Evolutionary conservation across 495 filamentous ascomycete species (phyloP).

Genomic region (Talaromyces proteolyticus): DNA sequence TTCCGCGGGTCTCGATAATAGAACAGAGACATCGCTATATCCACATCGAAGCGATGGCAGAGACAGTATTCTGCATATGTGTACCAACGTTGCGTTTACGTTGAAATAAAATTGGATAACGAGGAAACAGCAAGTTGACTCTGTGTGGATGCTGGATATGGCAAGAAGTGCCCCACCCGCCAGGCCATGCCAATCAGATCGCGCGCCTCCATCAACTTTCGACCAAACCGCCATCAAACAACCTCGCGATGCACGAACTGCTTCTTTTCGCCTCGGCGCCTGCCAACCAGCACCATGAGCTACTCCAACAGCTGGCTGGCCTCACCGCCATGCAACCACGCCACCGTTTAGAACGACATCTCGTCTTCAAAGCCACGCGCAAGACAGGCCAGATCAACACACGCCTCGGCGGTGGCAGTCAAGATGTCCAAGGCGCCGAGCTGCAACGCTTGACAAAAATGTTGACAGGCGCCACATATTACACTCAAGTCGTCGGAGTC

Average conservation of each 20-base stretch:
- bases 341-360: constrained; percentile 51
- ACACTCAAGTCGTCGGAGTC: constrained; percentile 41
- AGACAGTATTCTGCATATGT: too few species aligned
- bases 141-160: too few species aligned
- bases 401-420: constrained; percentile 36
- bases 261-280: constrained; percentile 44
- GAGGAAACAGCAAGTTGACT: too few species aligned
- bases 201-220: too few species aligned
- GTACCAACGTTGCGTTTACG: too few species aligned
- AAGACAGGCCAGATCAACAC: constrained; percentile 29
- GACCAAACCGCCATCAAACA: background rate
- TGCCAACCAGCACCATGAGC: constrained; percentile 44
- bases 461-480: constrained; percentile 46
- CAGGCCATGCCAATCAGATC: too few species aligned
- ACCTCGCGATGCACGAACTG: constrained; percentile 36
- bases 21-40: too few species aligned
- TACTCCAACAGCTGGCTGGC: constrained; percentile 62
- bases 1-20: too few species aligned
- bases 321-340: constrained; percentile 62
- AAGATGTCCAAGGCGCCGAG: constrained; percentile 35
- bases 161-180: too few species aligned
- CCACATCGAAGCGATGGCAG: too few species aligned
- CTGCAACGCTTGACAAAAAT: constrained; percentile 40
- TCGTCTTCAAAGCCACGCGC: constrained; percentile 60
- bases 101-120: too few species aligned